Conservation (phyloP, 768 basidiomycete genomes). For the Suillus weaverae region DNA sequence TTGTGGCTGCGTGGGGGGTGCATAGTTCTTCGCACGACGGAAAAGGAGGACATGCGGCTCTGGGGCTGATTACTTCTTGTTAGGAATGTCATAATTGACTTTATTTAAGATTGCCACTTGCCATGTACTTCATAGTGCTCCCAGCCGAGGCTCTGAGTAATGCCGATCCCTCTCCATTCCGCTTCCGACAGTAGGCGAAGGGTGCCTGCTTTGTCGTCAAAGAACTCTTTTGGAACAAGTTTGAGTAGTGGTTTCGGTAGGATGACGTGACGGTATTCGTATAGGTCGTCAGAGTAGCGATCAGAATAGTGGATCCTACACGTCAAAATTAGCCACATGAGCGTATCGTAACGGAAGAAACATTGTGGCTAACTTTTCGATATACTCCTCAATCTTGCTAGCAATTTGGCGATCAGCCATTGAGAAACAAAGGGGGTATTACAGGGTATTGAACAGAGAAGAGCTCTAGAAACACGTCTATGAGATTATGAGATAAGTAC, state of each 20-base stretch:
- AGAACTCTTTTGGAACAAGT: constrained; percentile 85
- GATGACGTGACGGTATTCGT: constrained; percentile 97
- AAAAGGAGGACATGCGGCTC: constrained; percentile 95
- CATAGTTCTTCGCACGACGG: constrained; percentile 74
- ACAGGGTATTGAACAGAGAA: constrained; percentile 11
- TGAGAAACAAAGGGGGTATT: constrained; percentile 11
- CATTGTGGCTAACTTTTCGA: constrained; percentile 62
- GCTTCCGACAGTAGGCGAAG: constrained; percentile 80
- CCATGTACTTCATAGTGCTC: constrained; percentile 98
- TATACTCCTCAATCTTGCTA: constrained; percentile 70
- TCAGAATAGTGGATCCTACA: constrained; percentile 86
- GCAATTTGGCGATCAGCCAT: constrained; percentile 39
- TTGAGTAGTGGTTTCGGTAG: constrained; percentile 93
- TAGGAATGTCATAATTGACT: constrained; percentile 9
- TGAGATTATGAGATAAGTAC: constrained; percentile 5
- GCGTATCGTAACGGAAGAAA: constrained; percentile 18
- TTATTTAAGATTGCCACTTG: constrained; percentile 30
- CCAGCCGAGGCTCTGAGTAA: constrained; percentile 95
- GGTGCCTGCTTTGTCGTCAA: constrained; percentile 74
- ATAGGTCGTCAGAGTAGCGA: constrained; percentile 88
- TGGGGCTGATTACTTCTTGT: constrained; percentile 55
- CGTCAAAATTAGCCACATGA: constrained; percentile 13
- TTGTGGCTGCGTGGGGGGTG: constrained; percentile 49
- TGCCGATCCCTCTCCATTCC: constrained; percentile 97
- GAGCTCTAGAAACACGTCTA: constrained; percentile 1